Evolutionary conservation across 148 eudicot genomes (phyloP).

Genomic region (Tetragonia tetragonoides): DNA sequence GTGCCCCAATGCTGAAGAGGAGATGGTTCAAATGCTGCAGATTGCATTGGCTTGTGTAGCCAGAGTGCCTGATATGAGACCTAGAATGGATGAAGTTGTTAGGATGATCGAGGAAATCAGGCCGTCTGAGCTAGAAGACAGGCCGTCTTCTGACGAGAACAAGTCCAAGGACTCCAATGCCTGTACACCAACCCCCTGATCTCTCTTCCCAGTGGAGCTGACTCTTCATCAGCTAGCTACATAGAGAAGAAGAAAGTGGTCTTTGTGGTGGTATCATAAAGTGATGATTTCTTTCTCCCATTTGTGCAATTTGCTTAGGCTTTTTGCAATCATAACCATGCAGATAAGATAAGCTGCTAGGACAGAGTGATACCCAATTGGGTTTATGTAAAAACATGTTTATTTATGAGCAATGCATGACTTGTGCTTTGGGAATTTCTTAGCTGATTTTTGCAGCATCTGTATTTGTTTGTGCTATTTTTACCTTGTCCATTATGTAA

Average conservation of each 20-base stretch:
- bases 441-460: background rate
- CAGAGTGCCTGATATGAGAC: slow-evolving; percentile 58
- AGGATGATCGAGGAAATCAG: slow-evolving; percentile 73
- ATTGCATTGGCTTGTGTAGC: slow-evolving; percentile 79
- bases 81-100: slow-evolving; percentile 70
- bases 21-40: slow-evolving; percentile 93
- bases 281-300: slow-evolving; percentile 8
- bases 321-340: slow-evolving; percentile 14
- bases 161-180: slow-evolving; percentile 67
- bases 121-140: slow-evolving; percentile 45
- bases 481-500: no score
- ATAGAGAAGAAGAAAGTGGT: background rate
- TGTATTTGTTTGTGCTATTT: background rate
- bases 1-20: slow-evolving; percentile 61
- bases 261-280: background rate
- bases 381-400: slow-evolving; percentile 8
- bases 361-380: slow-evolving; percentile 5
- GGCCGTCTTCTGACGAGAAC: slow-evolving; percentile 64
- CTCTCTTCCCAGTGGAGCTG: background rate
- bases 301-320: slow-evolving; percentile 12
- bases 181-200: slow-evolving; percentile 48
- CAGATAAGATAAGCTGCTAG: slow-evolving; percentile 9
- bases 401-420: slow-evolving; percentile 13
- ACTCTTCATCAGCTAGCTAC: background rate
- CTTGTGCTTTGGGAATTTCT: slow-evolving; percentile 19